Evolutionary conservation across 106 monocot genomes (phyloP).

Genomic region (Posidonia australis): DNA sequence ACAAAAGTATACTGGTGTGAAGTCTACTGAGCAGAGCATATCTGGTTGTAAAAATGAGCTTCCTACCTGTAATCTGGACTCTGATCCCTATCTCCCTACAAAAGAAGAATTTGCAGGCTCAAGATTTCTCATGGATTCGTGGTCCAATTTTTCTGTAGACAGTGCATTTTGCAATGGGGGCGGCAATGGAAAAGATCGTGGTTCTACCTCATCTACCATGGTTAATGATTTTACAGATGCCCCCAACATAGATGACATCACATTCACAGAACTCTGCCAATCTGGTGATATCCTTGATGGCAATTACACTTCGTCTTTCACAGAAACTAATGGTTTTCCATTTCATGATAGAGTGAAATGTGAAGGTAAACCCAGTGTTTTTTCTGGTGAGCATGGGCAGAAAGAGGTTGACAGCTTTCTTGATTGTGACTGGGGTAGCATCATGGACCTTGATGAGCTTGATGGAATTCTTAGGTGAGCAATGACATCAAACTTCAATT

Average conservation of each 20-base stretch:
- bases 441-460: slow-evolving; percentile 24
- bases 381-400: slow-evolving; percentile 8
- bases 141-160: slow-evolving; percentile 50
- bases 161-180: not conserved
- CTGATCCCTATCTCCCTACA: slow-evolving; percentile 19
- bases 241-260: not conserved
- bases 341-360: not conserved
- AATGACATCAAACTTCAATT: slow-evolving; percentile 2
- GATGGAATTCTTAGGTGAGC: slow-evolving; percentile 24
- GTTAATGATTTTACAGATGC: slow-evolving; percentile 3
- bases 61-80: slow-evolving; percentile 17
- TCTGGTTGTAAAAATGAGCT: slow-evolving; percentile 25
- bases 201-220: slow-evolving; percentile 1
- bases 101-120: slow-evolving; percentile 34
- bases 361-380: slow-evolving; percentile 1
- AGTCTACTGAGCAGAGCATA: slow-evolving; percentile 15
- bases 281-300: not conserved
- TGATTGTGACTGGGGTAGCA: slow-evolving; percentile 24
- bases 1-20: slow-evolving; percentile 11
- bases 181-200: not conserved
- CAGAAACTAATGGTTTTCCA: not conserved
- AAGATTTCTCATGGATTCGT: slow-evolving; percentile 52
- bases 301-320: slow-evolving; percentile 3
- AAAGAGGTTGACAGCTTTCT: slow-evolving; percentile 18
- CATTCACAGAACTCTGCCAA: slow-evolving; percentile 7